phyloP scores from a whole-genome alignment of 805 yeast species.

The Metschnikowia sp. region DNA sequence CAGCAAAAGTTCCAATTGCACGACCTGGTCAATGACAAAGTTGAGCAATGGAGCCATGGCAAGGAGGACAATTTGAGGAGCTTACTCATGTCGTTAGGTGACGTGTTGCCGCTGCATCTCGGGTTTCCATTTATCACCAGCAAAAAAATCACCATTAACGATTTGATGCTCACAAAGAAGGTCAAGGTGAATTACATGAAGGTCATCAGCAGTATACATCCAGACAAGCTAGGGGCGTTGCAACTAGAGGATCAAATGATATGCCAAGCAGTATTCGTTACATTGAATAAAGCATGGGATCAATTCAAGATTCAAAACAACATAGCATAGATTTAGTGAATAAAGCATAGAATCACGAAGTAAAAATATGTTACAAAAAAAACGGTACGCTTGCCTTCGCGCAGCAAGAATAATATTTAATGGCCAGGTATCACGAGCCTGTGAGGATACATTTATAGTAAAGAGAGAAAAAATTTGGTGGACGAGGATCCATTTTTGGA shows the following conservation, averaged over 20 bases:
- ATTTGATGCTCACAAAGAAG: conserved; percentile 82
- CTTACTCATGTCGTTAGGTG: conserved; percentile 64
- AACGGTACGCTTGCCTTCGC: no score
- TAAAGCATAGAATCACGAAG: not conserved
- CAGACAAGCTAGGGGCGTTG: conserved; percentile 71
- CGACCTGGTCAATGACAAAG: conserved; percentile 55
- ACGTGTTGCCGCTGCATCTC: conserved; percentile 48
- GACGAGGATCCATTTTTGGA: no score
- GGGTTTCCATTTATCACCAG: conserved; percentile 29
- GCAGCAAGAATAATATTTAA: no score
- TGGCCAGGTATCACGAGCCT: no score
- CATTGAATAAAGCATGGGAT: conserved; percentile 86
- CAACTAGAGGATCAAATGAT: conserved; percentile 72
- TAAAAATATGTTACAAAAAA: not conserved
- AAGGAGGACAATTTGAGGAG: conserved; percentile 81
- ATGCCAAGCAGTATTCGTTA: conserved; percentile 82
- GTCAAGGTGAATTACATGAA: conserved; percentile 83
- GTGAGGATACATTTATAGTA: no score
- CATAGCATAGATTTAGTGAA: conserved; percentile 5
- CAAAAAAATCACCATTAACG: conserved; percentile 55
- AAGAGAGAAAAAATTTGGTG: no score
- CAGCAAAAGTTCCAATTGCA: conserved; percentile 48
- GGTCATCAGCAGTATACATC: conserved; percentile 74
- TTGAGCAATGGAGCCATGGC: conserved; percentile 65
- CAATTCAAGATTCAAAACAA: conserved; percentile 22